Evolutionary conservation across 2,329 filamentous ascomycete species (phyloP).

Genomic region (Neonectria punicea): DNA sequence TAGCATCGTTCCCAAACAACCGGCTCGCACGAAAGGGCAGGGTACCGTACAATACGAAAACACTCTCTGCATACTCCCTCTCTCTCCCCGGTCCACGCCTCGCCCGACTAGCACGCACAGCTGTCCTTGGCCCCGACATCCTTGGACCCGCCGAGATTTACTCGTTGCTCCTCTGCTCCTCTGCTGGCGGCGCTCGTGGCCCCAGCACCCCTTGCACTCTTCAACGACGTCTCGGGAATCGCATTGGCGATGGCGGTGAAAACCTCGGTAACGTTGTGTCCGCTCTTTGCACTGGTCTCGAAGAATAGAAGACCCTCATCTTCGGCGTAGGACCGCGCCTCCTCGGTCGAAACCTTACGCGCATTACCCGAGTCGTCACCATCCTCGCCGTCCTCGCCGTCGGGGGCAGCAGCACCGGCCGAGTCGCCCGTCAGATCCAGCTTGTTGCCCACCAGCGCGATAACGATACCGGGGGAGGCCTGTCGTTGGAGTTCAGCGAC

Average conservation of each 20-base stretch:
- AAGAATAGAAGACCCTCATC: conserved; percentile 96
- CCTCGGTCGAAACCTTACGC: conserved; percentile 88
- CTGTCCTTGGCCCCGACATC: conserved; percentile 86
- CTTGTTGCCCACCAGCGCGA: conserved; percentile 97
- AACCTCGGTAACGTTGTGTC: conserved; percentile 92
- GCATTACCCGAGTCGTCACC: conserved; percentile 76
- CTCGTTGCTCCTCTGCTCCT: conserved; percentile 75
- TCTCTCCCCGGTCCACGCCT: conserved; percentile 18
- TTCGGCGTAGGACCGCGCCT: conserved; percentile 92
- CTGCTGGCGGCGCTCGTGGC: conserved; percentile 70
- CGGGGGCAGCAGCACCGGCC: conserved; percentile 48
- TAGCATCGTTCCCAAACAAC: conserved; percentile 43
- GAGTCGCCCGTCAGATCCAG: conserved; percentile 82
- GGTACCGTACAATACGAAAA: conserved; percentile 41
- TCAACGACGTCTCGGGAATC: conserved; percentile 95
- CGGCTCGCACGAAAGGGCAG: conserved; percentile 41
- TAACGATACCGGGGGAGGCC: conserved; percentile 95
- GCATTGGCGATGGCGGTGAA: conserved; percentile 98
- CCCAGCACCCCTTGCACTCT: conserved; percentile 82
- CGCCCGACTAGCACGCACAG: conserved; percentile 78
- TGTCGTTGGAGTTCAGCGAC: conserved; percentile 97
- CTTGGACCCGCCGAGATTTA: conserved; percentile 81
- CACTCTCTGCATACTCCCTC: conserved; percentile 22
- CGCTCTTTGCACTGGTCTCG: conserved; percentile 97
- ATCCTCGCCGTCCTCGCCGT: conserved; percentile 63